A percentile compares a stretch with the other conserved stretches of the same genome.
These are phyloP conservation scores for Linderniella brevidens DNA, from an alignment of 257 asterid genomes.

Conservation along the genomic window DNA sequence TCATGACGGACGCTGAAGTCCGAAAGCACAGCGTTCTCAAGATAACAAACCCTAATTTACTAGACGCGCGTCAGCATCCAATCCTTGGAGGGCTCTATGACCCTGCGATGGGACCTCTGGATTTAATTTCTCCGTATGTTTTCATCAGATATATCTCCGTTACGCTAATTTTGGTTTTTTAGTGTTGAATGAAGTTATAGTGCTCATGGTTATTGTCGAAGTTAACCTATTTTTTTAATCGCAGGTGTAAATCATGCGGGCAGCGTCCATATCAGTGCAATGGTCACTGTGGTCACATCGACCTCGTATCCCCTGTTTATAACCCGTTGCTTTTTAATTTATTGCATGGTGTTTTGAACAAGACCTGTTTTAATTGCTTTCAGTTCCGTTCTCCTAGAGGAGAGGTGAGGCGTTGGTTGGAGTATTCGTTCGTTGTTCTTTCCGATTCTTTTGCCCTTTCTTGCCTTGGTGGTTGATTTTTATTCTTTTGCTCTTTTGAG, in stretches of 20 bases:
- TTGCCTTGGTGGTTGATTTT: not conserved
- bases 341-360: constrained; percentile 40
- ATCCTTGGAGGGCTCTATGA: constrained; percentile 67
- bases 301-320: constrained; percentile 57
- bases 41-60: constrained; percentile 37
- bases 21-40: constrained; percentile 44
- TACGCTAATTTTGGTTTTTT: not conserved
- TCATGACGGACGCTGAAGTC: constrained; percentile 65
- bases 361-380: constrained; percentile 46
- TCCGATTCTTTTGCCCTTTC: not conserved
- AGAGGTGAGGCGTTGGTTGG: constrained; percentile 31
- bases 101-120: constrained; percentile 60
- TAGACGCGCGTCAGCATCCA: constrained; percentile 36
- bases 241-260: constrained; percentile 85
- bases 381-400: constrained; percentile 31
- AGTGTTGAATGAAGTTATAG: not conserved
- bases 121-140: constrained; percentile 27
- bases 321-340: constrained; percentile 55
- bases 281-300: constrained; percentile 92
- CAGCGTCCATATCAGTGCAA: constrained; percentile 30
- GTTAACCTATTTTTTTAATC: constrained; percentile 4
- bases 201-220: not conserved
- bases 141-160: not conserved
- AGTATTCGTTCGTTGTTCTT: not conserved
- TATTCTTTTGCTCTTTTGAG: not conserved